Evolutionary conservation across 441 rosid species (phyloP), one percentile per base, ranked within the genome.

Genomic region (Populus hybrid): DNA sequence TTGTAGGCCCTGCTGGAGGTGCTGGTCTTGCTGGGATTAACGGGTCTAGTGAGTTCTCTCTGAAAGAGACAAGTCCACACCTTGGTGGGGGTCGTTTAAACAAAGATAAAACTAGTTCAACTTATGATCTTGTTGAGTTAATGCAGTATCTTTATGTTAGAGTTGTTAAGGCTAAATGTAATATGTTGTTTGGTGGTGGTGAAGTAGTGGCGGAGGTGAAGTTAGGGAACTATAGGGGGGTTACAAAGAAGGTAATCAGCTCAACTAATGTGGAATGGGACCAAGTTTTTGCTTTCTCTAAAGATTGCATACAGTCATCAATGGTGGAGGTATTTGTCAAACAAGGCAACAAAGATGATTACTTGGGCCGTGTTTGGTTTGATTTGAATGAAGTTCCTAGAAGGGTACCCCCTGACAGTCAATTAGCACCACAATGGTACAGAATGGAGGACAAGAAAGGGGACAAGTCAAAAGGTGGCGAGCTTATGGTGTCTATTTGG

Each of bases 321-420:
- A 64, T 82, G 63, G 83, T 86, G 64, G 90, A 86, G 74, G 78
- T 88, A 20, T 40, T 73, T 35, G 89, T 84, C 38, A 86, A 81
- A 59, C 78, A 82, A 59, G 73, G 82, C 10, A 67, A 70, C 32
- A 75, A 67, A 36, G 85, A 84, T 50, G 83, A 85, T 26, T 77
- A 71, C 66, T 77, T 88, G 28, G 93, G 93, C 11, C 82, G 86
- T 59, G 81, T 85, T 69, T 81, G 71, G 38, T 80, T 89, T 68
- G 82, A 82, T 34, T 81, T 89, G 11, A 77, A 66, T 18, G 90
- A 86, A 70, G 83, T 89, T 68, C 90, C 92, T 6, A 84, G 77
- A 73, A 86, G 89, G 67, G 87, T 86, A 6, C 91, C 93, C 7
- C 90, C 90, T 11, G 90, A 87, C 3, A 88, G 92, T 80, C 87